A percentile compares a stretch with the other conserved stretches of the same genome.
Evolutionary conservation across 2,329 filamentous ascomycete species (phyloP).

Genomic region (Penicillium sp.): DNA sequence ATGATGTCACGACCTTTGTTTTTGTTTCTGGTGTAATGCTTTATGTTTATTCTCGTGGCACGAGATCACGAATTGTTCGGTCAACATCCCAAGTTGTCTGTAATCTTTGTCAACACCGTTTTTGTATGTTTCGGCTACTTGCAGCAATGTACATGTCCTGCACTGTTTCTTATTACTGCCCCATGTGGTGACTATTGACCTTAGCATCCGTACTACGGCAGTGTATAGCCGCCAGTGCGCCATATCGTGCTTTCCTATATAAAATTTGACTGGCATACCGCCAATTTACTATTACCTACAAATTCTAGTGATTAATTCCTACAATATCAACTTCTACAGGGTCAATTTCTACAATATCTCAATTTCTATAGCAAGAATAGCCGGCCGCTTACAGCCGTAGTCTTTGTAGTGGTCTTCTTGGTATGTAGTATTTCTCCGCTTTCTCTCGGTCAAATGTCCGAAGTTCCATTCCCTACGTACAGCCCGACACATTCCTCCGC

Average conservation of each 20-base stretch:
- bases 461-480: neutral
- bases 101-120: neutral
- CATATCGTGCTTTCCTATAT: too few species aligned
- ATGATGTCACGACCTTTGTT: conserved; percentile 23
- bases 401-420: too few species aligned
- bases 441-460: neutral
- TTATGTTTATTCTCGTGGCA: conserved; percentile 1
- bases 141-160: neutral
- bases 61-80: neutral
- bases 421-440: neutral
- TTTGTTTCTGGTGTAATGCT: neutral
- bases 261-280: too few species aligned
- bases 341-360: too few species aligned
- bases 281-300: too few species aligned
- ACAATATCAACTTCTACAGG: too few species aligned
- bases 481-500: neutral
- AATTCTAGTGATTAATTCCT: too few species aligned
- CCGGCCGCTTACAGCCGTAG: too few species aligned
- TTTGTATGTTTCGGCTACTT: neutral
- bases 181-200: neutral
- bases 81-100: neutral
- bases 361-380: too few species aligned
- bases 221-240: too few species aligned
- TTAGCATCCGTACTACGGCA: neutral
- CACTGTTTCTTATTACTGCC: neutral